These are phyloP conservation scores for Yamadazyma philogaea DNA, from an alignment of 805 yeast genomes.

Conservation along the genomic window DNA sequence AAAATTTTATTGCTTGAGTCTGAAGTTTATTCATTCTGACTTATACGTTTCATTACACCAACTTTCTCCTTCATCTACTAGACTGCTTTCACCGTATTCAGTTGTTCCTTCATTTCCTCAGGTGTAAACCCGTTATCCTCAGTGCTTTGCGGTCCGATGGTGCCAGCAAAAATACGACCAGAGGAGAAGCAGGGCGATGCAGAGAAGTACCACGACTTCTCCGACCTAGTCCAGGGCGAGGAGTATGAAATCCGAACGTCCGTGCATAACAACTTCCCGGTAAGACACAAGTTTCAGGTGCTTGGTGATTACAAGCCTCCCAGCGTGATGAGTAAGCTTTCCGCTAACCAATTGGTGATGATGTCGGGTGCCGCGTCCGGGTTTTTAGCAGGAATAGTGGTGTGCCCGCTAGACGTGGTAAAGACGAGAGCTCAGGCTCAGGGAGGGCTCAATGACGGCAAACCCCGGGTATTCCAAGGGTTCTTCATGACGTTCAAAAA, in stretches of 20 bases:
- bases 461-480: constrained; percentile 49
- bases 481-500: constrained; percentile 59
- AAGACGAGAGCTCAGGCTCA: constrained; percentile 94
- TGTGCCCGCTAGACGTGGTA: constrained; percentile 94
- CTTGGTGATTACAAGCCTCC: constrained; percentile 22
- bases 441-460: constrained; percentile 43
- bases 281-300: constrained; percentile 19
- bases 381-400: constrained; percentile 79
- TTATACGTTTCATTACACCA: too few relatives aligned
- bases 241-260: constrained; percentile 32
- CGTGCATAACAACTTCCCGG: constrained; percentile 19
- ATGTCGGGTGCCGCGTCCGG: constrained; percentile 94
- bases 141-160: not conserved
- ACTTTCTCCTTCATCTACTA: too few relatives aligned
- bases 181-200: not conserved
- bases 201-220: constrained; percentile 22
- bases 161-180: constrained; percentile 6
- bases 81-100: too few relatives aligned
- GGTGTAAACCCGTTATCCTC: not conserved
- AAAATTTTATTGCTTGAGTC: not conserved
- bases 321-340: constrained; percentile 20
- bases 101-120: too few relatives aligned
- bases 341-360: constrained; percentile 63
- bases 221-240: constrained; percentile 38
- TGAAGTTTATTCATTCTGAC: not conserved